phyloP scores from a whole-genome alignment of 352 stramenopile genomes.

The Phytophthora multivora region DNA sequence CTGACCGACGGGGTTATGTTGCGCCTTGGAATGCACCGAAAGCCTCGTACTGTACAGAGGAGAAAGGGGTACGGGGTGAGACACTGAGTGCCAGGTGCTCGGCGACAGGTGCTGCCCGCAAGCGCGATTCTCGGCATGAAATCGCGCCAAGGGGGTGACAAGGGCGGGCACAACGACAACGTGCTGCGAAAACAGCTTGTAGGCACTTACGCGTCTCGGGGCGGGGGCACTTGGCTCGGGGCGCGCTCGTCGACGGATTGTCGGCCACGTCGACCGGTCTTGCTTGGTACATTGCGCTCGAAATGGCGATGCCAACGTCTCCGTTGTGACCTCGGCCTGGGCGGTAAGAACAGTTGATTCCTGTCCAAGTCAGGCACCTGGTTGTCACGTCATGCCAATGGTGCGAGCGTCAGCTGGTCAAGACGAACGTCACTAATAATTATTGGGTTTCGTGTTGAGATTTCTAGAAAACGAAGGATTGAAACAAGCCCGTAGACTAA shows the following conservation, averaged over 20 bases:
- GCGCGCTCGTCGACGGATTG: slow-evolving; percentile 21
- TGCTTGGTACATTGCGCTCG: neutral
- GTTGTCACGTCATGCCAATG: neutral
- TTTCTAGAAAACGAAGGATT: neutral
- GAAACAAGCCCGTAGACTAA: neutral
- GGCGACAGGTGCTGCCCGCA: slow-evolving; percentile 30
- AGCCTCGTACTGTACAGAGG: slow-evolving; percentile 5
- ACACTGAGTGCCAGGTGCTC: slow-evolving; percentile 22
- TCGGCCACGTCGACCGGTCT: neutral
- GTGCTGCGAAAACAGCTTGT: slow-evolving; percentile 37
- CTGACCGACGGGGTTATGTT: slow-evolving; percentile 26
- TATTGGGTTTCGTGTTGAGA: neutral
- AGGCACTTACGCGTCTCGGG: slow-evolving; percentile 30
- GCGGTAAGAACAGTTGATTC: slow-evolving; percentile 2
- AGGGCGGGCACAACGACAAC: slow-evolving; percentile 20
- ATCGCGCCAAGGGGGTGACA: neutral
- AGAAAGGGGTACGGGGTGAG: slow-evolving; percentile 18
- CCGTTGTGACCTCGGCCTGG: neutral
- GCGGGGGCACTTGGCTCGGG: slow-evolving; percentile 25
- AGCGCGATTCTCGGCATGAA: neutral
- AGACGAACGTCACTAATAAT: neutral
- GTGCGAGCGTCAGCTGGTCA: neutral
- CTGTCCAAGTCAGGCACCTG: neutral
- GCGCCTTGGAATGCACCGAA: slow-evolving; percentile 28
- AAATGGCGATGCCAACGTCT: slow-evolving; percentile 4